Evolutionary conservation across 495 filamentous ascomycete genomes (phyloP), one percentile per base, ranked within the genome.

Genomic region (Chaetomium tenue): DNA sequence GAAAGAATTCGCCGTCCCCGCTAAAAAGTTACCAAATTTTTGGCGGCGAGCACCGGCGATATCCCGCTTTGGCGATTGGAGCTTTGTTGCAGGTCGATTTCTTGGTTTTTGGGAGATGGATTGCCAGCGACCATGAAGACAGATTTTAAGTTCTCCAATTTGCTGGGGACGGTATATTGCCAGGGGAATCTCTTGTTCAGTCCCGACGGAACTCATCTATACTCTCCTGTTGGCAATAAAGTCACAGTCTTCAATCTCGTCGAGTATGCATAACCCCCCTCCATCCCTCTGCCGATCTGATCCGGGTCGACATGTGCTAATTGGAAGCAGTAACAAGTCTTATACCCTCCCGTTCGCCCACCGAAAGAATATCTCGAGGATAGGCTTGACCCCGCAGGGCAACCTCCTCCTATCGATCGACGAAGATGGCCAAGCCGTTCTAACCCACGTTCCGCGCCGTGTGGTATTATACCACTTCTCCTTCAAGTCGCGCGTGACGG

Each of bases 101-200:
- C n/a, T 25, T 40, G 22, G 9, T 9, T 9, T 9, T 13, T 57
- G 46, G 23, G 52, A 40, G 30, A 66, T 63, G 70, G 67, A 63
- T 54, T 64, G 69, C 56, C 61, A 68, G 68, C 73, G 66, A 89
- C 75, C 69, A 97, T 97, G 92, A 97, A 96, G 88, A 96, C 91
- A 33, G 91, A 96, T 77, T 97, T 93, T 72, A 92, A 95, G 90
- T 97, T 96, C 79, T 94, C 91, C 75, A 96, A 96, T 74, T 82
- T 97, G 69, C 86, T 98, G 69, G 95, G 94, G 66, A 98, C 93
- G 68, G 94, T 98, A 69, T 98, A 97, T 81, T 90, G 91, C 79
- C 90, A 90, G 82, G 94, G 95, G 76, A 98, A 97, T 75, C 85
- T 98, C 64, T 84, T 96, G 69, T 98, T 97, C 81, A 95, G 90